Percentiles rank a stretch among this genome's conserved stretches.
These are phyloP conservation scores for Entamoeba moshkovskii DNA, from an alignment of 208 protist species.

Conservation along the genomic window DNA sequence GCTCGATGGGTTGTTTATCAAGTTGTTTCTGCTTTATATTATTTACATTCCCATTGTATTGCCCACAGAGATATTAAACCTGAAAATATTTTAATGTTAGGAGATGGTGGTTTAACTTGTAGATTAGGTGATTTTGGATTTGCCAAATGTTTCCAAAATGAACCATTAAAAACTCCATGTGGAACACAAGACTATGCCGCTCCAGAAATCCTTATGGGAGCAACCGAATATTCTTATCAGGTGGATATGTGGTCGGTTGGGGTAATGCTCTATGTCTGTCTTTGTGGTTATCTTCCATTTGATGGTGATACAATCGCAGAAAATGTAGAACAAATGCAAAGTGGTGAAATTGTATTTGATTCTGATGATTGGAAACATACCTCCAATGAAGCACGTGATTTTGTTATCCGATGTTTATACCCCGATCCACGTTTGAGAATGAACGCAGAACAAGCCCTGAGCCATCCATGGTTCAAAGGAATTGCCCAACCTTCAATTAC, in stretches of 20 bases:
- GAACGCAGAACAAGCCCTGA: not conserved
- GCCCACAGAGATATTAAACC: constrained; percentile 3
- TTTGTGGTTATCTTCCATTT: not conserved
- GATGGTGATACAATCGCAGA: not conserved
- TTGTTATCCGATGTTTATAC: not conserved
- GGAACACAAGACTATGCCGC: constrained; percentile 39
- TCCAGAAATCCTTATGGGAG: constrained; percentile 47
- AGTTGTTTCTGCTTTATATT: not conserved
- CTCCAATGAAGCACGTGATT: not conserved
- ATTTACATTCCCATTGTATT: not conserved
- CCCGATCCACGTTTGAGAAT: not conserved
- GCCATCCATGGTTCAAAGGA: not conserved
- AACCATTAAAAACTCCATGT: not conserved
- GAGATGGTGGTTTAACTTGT: constrained; percentile 41
- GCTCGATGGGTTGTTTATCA: not conserved
- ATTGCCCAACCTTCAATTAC: not conserved
- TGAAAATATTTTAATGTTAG: not conserved
- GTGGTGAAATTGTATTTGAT: not conserved
- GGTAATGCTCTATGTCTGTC: not conserved
- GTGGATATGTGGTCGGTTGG: constrained; percentile 49
- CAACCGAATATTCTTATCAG: constrained; percentile 31
- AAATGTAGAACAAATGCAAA: not conserved
- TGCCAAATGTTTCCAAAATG: not conserved
- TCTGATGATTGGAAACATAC: not conserved
- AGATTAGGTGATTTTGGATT: constrained; percentile 83